phyloP scores from a whole-genome alignment of 1,284 basidiomycete genomes.

The Apiotrichum montevideense region DNA sequence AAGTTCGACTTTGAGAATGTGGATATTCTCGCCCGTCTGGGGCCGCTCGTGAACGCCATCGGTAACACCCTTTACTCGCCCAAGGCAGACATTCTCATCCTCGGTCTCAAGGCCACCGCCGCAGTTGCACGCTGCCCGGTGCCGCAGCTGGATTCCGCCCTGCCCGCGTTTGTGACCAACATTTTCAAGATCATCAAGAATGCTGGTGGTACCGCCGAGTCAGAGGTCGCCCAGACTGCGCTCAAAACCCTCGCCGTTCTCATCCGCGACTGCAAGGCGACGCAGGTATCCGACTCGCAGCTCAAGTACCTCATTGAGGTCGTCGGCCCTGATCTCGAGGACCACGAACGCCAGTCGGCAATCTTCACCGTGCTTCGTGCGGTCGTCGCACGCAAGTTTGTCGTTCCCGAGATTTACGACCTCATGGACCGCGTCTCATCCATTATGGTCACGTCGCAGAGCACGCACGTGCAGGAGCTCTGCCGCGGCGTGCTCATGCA shows the following conservation, averaged over 20 bases:
- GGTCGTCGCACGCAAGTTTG: slow-evolving; percentile 81
- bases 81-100: slow-evolving; percentile 68
- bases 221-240: slow-evolving; percentile 81
- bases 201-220: slow-evolving; percentile 73
- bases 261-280: slow-evolving; percentile 73
- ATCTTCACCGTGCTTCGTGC: slow-evolving; percentile 89
- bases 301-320: slow-evolving; percentile 80
- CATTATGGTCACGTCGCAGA: slow-evolving; percentile 91
- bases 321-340: slow-evolving; percentile 86
- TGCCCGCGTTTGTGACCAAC: slow-evolving; percentile 80
- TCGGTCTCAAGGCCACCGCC: slow-evolving; percentile 74
- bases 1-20: slow-evolving; percentile 78
- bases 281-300: slow-evolving; percentile 82
- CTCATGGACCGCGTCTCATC: slow-evolving; percentile 93
- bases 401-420: slow-evolving; percentile 96
- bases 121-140: slow-evolving; percentile 81
- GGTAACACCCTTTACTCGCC: slow-evolving; percentile 90
- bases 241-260: slow-evolving; percentile 81
- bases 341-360: slow-evolving; percentile 75
- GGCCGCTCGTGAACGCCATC: slow-evolving; percentile 77
- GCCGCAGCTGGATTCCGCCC: slow-evolving; percentile 65
- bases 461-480: slow-evolving; percentile 80
- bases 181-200: slow-evolving; percentile 79
- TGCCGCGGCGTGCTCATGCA: slow-evolving; percentile 84
- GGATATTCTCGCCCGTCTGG: slow-evolving; percentile 67